Conservation (phyloP, 2,329 filamentous ascomycete species). For the Trichoderma hamatum region DNA sequence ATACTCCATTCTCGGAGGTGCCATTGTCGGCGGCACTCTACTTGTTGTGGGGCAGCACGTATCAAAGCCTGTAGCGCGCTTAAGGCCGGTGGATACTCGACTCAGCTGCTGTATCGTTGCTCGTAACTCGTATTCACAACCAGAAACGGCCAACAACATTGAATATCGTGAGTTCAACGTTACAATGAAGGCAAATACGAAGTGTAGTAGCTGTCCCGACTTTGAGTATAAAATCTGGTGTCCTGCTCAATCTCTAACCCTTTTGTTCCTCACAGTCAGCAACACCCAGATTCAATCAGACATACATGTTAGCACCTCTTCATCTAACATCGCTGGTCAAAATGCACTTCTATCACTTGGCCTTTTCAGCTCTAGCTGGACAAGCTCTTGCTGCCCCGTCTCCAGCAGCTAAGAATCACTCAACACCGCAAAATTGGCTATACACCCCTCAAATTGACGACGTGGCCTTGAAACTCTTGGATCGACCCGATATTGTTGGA, state of each 20-base stretch:
- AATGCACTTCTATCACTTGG: background rate
- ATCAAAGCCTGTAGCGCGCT: too few species aligned
- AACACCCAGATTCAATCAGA: background rate
- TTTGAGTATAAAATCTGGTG: background rate
- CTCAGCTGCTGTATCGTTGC: background rate
- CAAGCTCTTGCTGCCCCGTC: background rate
- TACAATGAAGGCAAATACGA: background rate
- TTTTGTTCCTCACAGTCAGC: background rate
- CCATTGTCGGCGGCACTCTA: background rate
- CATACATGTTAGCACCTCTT: background rate
- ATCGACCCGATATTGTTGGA: slow-evolving; percentile 27
- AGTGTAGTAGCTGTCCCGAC: background rate
- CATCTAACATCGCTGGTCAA: background rate
- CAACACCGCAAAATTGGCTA: slow-evolving; percentile 2
- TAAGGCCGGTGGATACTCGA: background rate
- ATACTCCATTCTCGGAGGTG: background rate
- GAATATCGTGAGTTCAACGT: background rate
- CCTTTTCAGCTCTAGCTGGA: background rate
- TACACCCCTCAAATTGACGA: slow-evolving; percentile 25
- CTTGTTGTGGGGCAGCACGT: background rate
- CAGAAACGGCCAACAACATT: background rate
- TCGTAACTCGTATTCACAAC: background rate
- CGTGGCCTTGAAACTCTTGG: slow-evolving; percentile 16
- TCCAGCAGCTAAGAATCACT: background rate
- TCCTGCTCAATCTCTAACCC: background rate